Percentiles rank a stretch among this genome's conserved stretches.
phyloP scores from a whole-genome alignment of 768 basidiomycete species.

The Phaffia australis region DNA sequence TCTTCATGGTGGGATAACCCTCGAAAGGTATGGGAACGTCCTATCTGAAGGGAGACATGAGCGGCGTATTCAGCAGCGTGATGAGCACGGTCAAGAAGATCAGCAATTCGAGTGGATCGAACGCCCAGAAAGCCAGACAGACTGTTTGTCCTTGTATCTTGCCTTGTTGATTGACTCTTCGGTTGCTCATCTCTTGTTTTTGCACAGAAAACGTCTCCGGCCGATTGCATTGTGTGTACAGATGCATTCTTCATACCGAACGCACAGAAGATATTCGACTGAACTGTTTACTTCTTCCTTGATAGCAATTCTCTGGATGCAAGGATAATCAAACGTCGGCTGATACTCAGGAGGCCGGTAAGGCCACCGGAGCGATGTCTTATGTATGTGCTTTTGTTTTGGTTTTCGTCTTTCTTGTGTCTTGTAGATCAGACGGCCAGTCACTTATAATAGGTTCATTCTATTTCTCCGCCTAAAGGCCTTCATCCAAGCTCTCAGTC shows the following conservation, averaged over 20 bases:
- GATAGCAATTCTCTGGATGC: slow-evolving; percentile 40
- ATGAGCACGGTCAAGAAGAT: slow-evolving; percentile 48
- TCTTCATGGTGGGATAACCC: no score
- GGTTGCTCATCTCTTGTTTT: not conserved
- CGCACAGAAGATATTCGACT: no score
- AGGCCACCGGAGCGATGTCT: slow-evolving; percentile 46
- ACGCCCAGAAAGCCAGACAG: slow-evolving; percentile 4
- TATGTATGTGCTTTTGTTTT: slow-evolving; percentile 32
- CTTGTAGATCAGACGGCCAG: not conserved
- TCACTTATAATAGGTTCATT: not conserved
- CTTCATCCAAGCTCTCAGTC: slow-evolving; percentile 18
- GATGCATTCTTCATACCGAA: not conserved
- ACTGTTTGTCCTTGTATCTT: not conserved
- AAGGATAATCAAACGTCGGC: slow-evolving; percentile 43
- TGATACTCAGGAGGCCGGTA: slow-evolving; percentile 42
- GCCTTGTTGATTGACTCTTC: not conserved
- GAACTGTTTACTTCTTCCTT: no score
- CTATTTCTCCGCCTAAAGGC: not conserved
- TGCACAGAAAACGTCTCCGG: slow-evolving; percentile 55
- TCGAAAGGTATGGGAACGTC: slow-evolving; percentile 46
- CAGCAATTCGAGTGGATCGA: slow-evolving; percentile 37
- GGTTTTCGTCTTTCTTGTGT: not conserved
- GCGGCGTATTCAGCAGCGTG: slow-evolving; percentile 54
- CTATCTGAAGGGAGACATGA: slow-evolving; percentile 60
- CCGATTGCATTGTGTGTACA: slow-evolving; percentile 56